phyloP scores from a whole-genome alignment of 208 protist species.

The Crithidia thermophila region DNA sequence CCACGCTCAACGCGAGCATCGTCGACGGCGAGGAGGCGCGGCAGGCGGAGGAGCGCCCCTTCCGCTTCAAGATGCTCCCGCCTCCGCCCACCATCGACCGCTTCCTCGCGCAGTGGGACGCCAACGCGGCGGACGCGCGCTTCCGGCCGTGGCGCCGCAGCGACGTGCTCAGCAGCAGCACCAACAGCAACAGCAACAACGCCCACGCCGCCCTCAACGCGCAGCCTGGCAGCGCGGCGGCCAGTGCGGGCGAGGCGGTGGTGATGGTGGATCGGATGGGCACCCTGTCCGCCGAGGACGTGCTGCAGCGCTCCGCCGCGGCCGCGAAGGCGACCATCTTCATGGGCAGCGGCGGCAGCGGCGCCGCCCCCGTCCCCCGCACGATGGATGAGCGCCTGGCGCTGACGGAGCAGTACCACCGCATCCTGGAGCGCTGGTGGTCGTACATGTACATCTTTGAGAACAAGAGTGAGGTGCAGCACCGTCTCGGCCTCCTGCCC shows the following conservation, averaged over 20 bases:
- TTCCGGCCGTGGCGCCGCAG: constrained; percentile 8
- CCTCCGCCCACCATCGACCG: constrained; percentile 23
- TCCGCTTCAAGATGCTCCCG: constrained; percentile 32
- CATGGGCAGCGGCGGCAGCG: neutral
- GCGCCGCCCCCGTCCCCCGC: neutral
- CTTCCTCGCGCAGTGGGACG: constrained; percentile 23
- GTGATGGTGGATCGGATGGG: neutral
- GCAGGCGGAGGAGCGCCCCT: constrained; percentile 25
- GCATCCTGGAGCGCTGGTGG: constrained; percentile 33
- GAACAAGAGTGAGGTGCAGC: constrained; percentile 19
- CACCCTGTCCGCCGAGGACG: constrained; percentile 3
- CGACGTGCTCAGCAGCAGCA: neutral
- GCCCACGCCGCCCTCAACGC: neutral
- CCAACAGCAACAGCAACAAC: constrained; percentile 2
- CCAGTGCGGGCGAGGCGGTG: neutral
- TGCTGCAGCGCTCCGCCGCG: neutral
- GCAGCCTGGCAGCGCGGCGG: neutral
- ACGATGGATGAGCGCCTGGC: constrained; percentile 6
- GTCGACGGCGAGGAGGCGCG: constrained; percentile 21
- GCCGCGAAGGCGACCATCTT: constrained; percentile 1
- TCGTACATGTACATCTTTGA: constrained; percentile 26
- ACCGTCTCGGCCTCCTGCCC: constrained; percentile 17
- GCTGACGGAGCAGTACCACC: constrained; percentile 23
- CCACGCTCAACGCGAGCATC: neutral
- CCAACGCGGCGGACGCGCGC: constrained; percentile 17